A percentile compares a stretch with the other conserved stretches of the same genome.
phyloP scores from a whole-genome alignment of 768 basidiomycete species.

The Termitomyces sp. region DNA sequence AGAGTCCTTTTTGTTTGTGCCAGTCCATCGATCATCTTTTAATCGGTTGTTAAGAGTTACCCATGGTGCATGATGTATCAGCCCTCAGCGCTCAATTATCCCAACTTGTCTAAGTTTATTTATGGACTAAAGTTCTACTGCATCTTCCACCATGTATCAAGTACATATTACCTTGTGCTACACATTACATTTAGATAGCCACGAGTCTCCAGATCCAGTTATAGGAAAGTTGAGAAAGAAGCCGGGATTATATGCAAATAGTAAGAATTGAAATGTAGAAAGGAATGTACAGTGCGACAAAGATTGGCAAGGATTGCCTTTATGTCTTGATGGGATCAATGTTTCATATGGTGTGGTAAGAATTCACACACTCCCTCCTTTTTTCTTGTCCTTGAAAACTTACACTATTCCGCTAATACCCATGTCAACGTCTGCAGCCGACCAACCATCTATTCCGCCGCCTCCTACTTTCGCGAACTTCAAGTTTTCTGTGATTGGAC shows the following conservation, averaged over 20 bases:
- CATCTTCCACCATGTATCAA: background rate
- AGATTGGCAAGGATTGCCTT: background rate
- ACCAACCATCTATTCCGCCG: background rate
- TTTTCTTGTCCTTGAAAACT: background rate
- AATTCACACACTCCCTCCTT: background rate
- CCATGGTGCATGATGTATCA: background rate
- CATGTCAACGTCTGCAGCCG: background rate
- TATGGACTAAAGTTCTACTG: background rate
- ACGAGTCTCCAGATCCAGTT: background rate
- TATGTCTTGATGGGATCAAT: background rate
- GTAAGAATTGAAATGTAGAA: background rate
- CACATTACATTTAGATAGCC: background rate
- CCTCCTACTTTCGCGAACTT: slow-evolving; percentile 10
- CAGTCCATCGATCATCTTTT: background rate
- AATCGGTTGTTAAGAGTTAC: background rate
- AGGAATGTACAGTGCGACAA: background rate
- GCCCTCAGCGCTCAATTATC: background rate
- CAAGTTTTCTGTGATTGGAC: slow-evolving; percentile 9
- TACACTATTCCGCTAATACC: background rate
- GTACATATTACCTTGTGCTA: background rate
- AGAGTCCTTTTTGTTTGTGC: background rate
- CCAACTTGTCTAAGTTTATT: background rate
- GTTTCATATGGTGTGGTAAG: background rate
- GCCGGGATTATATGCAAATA: background rate
- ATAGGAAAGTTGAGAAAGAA: background rate